Percentiles rank a stretch among this genome's conserved stretches.
Evolutionary conservation across 208 protist species (phyloP).

Genomic region (Leishmania gerbilli): DNA sequence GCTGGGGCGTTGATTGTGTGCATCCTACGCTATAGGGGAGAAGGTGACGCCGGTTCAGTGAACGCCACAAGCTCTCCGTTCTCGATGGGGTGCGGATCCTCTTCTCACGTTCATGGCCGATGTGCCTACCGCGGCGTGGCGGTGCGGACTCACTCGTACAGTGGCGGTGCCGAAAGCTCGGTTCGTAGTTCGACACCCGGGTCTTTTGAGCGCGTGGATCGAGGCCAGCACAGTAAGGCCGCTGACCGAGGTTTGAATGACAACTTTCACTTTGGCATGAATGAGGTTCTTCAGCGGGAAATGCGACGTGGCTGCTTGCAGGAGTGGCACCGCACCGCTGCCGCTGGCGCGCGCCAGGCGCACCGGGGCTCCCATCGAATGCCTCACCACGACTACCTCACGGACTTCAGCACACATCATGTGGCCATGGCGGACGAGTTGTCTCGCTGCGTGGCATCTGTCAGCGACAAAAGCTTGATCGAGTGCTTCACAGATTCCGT

Average conservation of each 20-base stretch:
- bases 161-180: not conserved
- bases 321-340: slow-evolving; percentile 3
- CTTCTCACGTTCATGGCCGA: slow-evolving; percentile 7
- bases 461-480: not conserved
- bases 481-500: slow-evolving; percentile 1
- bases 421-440: slow-evolving; percentile 37
- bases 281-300: slow-evolving; percentile 7
- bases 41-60: not conserved
- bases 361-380: not conserved
- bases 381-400: slow-evolving; percentile 23
- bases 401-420: slow-evolving; percentile 21
- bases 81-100: slow-evolving; percentile 14
- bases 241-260: not conserved
- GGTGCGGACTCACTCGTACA: not conserved
- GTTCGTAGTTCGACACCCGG: not conserved
- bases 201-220: not conserved
- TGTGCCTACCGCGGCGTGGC: slow-evolving; percentile 23
- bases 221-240: not conserved
- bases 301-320: slow-evolving; percentile 5
- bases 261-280: not conserved
- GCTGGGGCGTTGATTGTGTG: not conserved
- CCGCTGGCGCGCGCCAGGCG: not conserved
- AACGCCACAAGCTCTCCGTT: not conserved
- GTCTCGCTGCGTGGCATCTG: not conserved
- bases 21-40: not conserved